Conservation (phyloP, 148 eudicot genomes). For the Mesembryanthemum crystallinum region DNA sequence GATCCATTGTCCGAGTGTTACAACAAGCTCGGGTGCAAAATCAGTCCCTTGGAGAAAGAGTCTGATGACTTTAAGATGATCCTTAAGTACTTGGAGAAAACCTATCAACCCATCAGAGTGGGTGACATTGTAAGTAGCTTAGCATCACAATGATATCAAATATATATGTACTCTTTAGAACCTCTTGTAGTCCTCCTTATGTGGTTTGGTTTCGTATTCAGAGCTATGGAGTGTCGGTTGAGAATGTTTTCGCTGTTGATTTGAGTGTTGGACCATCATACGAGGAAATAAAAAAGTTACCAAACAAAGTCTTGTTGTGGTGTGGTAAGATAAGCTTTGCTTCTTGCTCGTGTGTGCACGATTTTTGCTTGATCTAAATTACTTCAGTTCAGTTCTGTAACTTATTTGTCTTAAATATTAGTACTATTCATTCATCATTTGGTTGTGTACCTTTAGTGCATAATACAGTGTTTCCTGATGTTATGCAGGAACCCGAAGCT, state of each 20-base stretch:
- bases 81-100: conserved; percentile 59
- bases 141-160: too few relatives aligned
- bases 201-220: conserved; percentile 15
- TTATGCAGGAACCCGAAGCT: conserved; percentile 62
- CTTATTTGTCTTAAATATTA: too few relatives aligned
- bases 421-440: too few relatives aligned
- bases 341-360: neutral
- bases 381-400: too few relatives aligned
- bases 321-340: conserved; percentile 49
- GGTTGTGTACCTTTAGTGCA: too few relatives aligned
- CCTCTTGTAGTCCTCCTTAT: too few relatives aligned
- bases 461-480: neutral
- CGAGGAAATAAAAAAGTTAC: conserved; percentile 64
- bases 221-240: conserved; percentile 72
- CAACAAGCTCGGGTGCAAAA: conserved; percentile 56
- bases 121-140: conserved; percentile 57
- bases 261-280: conserved; percentile 60
- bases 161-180: too few relatives aligned
- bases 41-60: conserved; percentile 48
- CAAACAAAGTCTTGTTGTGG: conserved; percentile 82
- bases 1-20: conserved; percentile 70
- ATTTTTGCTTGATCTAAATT: too few relatives aligned
- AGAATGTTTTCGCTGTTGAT: conserved; percentile 65
- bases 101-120: conserved; percentile 74
- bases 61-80: conserved; percentile 84